Evolutionary conservation across 768 basidiomycete species (phyloP).

Genomic region (Boletus barrowsii): DNA sequence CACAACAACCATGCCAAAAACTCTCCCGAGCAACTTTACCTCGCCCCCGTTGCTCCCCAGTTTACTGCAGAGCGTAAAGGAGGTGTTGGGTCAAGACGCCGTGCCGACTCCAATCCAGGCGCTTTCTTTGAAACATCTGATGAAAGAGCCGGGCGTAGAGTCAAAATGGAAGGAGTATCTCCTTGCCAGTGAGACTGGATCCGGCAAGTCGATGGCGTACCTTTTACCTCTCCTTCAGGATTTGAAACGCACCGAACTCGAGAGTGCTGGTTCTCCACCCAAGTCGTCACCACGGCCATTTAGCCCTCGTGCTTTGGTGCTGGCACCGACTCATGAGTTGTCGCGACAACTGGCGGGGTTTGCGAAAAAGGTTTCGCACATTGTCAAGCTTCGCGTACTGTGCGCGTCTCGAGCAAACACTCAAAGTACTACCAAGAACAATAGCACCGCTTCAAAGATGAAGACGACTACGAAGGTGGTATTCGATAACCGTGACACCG

Average conservation of each 20-base stretch:
- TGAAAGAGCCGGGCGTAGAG: conserved; percentile 30
- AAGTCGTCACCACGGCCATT: conserved; percentile 29
- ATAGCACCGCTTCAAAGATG: conserved; percentile 52
- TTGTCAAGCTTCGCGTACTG: conserved; percentile 70
- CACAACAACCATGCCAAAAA: conserved; percentile 14
- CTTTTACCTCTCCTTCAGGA: conserved; percentile 79
- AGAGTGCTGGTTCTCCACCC: conserved; percentile 3
- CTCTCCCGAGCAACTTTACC: conserved; percentile 45
- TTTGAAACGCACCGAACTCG: conserved; percentile 64
- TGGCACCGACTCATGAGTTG: conserved; percentile 89
- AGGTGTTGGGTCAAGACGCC: conserved; percentile 54
- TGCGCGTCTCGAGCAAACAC: conserved; percentile 66
- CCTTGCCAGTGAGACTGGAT: conserved; percentile 86
- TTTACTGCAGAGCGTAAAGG: conserved; percentile 53
- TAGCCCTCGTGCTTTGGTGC: conserved; percentile 73
- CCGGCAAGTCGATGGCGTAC: conserved; percentile 90
- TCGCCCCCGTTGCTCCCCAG: conserved; percentile 71
- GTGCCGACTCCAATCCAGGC: conserved; percentile 78
- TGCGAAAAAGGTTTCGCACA: conserved; percentile 72
- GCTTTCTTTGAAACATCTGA: conserved; percentile 63
- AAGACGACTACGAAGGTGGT: conserved; percentile 13
- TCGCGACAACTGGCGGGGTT: conserved; percentile 73
- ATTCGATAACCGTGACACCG: conserved; percentile 22
- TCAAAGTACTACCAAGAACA: conserved; percentile 20
- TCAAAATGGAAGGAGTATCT: conserved; percentile 46